Conservation (phyloP, 1,284 basidiomycete genomes). For the Malassezia slooffiae region DNA sequence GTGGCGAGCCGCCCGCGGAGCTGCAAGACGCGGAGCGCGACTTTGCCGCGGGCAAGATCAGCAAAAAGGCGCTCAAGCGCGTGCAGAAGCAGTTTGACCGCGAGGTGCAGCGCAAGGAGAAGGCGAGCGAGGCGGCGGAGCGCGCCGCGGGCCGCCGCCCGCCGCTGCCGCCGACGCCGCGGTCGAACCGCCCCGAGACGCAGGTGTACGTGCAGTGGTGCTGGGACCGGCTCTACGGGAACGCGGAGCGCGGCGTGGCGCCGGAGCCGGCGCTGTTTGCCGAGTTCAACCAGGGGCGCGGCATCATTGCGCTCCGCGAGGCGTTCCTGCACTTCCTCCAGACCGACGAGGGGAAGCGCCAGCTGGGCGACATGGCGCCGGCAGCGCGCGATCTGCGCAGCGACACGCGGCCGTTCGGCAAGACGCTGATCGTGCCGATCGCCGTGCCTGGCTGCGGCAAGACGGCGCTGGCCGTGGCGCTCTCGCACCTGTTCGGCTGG, state of each 20-base stretch:
- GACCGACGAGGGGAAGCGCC: slow-evolving; percentile 27
- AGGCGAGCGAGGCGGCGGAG: neutral
- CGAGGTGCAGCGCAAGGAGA: neutral
- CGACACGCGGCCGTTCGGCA: slow-evolving; percentile 52
- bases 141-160: slow-evolving; percentile 13
- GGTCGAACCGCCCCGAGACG: slow-evolving; percentile 34
- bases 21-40: neutral
- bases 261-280: slow-evolving; percentile 58
- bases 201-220: slow-evolving; percentile 35
- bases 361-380: slow-evolving; percentile 44
- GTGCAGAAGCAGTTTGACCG: slow-evolving; percentile 8
- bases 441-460: slow-evolving; percentile 94
- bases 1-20: too few species aligned
- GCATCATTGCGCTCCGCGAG: slow-evolving; percentile 73
- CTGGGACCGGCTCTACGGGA: slow-evolving; percentile 35
- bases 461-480: slow-evolving; percentile 70
- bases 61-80: slow-evolving; percentile 21
- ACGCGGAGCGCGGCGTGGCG: slow-evolving; percentile 56
- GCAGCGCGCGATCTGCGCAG: slow-evolving; percentile 10
- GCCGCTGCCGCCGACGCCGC: slow-evolving; percentile 23
- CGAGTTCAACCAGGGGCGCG: slow-evolving; percentile 61
- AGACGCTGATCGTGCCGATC: slow-evolving; percentile 75
- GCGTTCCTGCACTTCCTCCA: slow-evolving; percentile 64
- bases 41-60: neutral
- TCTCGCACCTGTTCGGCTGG: slow-evolving; percentile 69